phyloP scores from a whole-genome alignment of 2,329 filamentous ascomycete species.

The Dactylellina sp. region DNA sequence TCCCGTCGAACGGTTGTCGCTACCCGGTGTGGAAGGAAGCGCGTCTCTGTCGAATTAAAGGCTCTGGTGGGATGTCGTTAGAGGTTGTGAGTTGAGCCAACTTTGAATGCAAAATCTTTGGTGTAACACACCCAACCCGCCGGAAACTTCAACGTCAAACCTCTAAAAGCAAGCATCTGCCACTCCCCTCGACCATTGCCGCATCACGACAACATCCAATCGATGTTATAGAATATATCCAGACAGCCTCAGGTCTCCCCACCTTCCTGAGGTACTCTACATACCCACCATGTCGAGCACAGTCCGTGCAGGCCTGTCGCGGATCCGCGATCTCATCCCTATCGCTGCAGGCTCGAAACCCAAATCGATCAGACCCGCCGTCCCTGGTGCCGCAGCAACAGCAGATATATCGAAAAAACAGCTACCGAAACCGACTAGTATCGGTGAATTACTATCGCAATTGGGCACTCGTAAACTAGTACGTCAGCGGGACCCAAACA shows the following conservation, averaged over 20 bases:
- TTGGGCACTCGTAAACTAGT: conserved; percentile 28
- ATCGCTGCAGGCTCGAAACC: conserved; percentile 13
- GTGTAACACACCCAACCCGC: conserved; percentile 10
- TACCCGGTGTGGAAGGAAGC: too few relatives aligned
- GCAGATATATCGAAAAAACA: not conserved
- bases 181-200: not conserved
- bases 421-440: conserved; percentile 8
- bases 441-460: conserved; percentile 37
- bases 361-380: conserved; percentile 12
- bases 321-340: conserved; percentile 30
- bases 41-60: too few relatives aligned
- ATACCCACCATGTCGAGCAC: conserved; percentile 25
- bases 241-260: not conserved
- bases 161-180: not conserved
- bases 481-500: conserved; percentile 5
- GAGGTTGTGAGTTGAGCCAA: conserved; percentile 11
- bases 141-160: conserved; percentile 23
- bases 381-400: conserved; percentile 11
- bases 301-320: conserved; percentile 29
- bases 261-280: not conserved
- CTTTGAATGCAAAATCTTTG: conserved; percentile 23
- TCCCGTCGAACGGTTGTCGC: not conserved
- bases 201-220: conserved; percentile 10
- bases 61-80: not conserved
- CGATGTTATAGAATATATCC: conserved; percentile 17